phyloP scores from a whole-genome alignment of 257 asterid species.

The Nicotiana undulata region DNA sequence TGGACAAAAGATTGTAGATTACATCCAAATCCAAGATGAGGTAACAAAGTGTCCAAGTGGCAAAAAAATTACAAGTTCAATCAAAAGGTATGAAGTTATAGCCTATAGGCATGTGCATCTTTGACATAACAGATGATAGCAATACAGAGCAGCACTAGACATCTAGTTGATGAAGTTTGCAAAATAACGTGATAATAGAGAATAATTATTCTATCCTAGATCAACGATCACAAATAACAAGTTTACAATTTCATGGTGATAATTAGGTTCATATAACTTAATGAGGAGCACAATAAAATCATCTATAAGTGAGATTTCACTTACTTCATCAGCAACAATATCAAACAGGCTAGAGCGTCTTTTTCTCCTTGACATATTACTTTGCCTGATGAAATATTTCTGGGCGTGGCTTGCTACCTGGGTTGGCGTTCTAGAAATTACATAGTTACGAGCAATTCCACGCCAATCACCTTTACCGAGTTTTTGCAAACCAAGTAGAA shows the following conservation, averaged over 20 bases:
- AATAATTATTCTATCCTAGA: not conserved
- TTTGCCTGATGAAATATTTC: constrained; percentile 90
- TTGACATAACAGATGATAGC: not conserved
- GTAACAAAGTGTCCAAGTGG: not conserved
- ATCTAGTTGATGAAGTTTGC: not conserved
- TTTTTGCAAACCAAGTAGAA: constrained; percentile 92
- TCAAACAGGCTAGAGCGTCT: constrained; percentile 98
- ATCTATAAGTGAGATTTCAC: constrained; percentile 14
- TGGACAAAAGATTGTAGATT: not conserved
- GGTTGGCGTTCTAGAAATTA: constrained; percentile 87
- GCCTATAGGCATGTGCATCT: not conserved
- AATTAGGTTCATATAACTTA: not conserved
- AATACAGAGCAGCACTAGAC: not conserved
- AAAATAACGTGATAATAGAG: not conserved
- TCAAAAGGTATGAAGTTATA: not conserved
- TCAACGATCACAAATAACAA: not conserved
- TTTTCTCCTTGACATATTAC: constrained; percentile 84
- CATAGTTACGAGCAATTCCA: constrained; percentile 93
- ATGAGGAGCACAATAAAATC: not conserved
- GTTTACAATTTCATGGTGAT: not conserved
- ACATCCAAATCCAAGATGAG: not conserved
- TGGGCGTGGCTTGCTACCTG: constrained; percentile 99
- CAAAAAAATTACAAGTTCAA: not conserved
- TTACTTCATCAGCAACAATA: constrained; percentile 91
- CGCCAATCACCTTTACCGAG: constrained; percentile 99